Percentiles rank a stretch among this genome's conserved stretches.
Conservation (phyloP, 192 early-diverging fungal species). For the Podochytrium sp. region DNA sequence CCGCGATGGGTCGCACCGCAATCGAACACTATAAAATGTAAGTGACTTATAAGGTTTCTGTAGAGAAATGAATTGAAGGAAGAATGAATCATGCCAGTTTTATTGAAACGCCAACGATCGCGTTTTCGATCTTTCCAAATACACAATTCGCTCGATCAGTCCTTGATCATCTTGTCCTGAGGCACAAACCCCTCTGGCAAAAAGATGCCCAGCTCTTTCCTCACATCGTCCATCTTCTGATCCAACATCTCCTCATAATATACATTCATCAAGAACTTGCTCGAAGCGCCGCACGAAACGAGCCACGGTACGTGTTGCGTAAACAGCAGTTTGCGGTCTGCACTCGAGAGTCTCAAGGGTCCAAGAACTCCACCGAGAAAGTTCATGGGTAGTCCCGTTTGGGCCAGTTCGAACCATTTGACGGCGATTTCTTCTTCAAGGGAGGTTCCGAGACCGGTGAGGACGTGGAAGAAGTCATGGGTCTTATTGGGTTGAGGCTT, state of each 20-base stretch:
- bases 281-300: conserved; percentile 74
- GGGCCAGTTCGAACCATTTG: conserved; percentile 93
- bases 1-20: too few relatives aligned
- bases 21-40: too few relatives aligned
- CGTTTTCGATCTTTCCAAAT: neutral
- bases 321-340: conserved; percentile 69
- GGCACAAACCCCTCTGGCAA: conserved; percentile 26
- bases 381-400: conserved; percentile 89
- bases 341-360: conserved; percentile 66
- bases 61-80: too few relatives aligned
- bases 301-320: conserved; percentile 89
- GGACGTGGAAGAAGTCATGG: conserved; percentile 92
- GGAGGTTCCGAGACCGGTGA: conserved; percentile 79
- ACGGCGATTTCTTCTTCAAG: conserved; percentile 92
- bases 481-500: conserved; percentile 38
- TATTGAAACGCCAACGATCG: neutral
- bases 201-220: conserved; percentile 12
- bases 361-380: conserved; percentile 83
- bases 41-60: too few relatives aligned
- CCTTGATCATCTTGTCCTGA: conserved; percentile 15
- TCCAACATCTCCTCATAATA: conserved; percentile 87
- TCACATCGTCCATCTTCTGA: conserved; percentile 33
- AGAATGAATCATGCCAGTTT: too few relatives aligned
- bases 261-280: conserved; percentile 83
- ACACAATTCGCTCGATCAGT: conserved; percentile 1